A percentile compares a stretch with the other conserved stretches of the same genome.
Evolutionary conservation across 2,329 filamentous ascomycete species (phyloP).

Genomic region (Samsoniella hepiali): DNA sequence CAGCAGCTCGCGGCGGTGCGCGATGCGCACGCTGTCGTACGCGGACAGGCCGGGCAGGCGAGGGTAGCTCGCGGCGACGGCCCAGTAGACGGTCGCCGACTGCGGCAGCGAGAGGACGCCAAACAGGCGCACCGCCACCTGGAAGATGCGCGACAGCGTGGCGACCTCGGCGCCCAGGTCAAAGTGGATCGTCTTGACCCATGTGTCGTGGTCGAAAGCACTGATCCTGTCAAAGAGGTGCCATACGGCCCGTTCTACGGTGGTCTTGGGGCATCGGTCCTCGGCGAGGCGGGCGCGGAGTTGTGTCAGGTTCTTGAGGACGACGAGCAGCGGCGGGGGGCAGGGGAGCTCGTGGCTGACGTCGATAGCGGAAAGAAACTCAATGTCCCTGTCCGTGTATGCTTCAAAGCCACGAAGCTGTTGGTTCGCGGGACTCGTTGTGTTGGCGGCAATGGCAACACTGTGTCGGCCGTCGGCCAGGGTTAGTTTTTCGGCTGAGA

Average conservation of each 20-base stretch:
- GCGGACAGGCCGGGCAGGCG: background rate
- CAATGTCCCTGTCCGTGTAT: conserved; percentile 1
- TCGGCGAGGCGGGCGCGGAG: background rate
- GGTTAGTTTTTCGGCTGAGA: background rate
- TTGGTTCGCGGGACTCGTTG: conserved; percentile 3
- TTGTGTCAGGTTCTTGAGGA: background rate
- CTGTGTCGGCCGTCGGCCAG: background rate
- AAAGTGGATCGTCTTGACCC: background rate
- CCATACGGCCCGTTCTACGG: background rate
- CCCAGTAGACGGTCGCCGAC: background rate
- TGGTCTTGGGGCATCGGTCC: background rate
- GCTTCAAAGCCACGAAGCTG: background rate
- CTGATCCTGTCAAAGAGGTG: background rate
- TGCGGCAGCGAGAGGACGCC: conserved; percentile 1
- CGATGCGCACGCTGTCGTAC: background rate
- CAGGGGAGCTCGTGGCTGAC: background rate
- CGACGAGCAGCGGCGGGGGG: background rate
- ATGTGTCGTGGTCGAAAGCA: background rate
- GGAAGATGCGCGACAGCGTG: background rate
- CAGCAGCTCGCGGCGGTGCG: background rate
- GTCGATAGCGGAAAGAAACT: background rate
- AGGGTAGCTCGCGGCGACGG: background rate
- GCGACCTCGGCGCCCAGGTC: background rate
- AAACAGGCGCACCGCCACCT: background rate
- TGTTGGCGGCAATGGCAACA: background rate